Base-by-base conservation (phyloP, 2,329 filamentous ascomycete species). In the Microsporum canis region DNA sequence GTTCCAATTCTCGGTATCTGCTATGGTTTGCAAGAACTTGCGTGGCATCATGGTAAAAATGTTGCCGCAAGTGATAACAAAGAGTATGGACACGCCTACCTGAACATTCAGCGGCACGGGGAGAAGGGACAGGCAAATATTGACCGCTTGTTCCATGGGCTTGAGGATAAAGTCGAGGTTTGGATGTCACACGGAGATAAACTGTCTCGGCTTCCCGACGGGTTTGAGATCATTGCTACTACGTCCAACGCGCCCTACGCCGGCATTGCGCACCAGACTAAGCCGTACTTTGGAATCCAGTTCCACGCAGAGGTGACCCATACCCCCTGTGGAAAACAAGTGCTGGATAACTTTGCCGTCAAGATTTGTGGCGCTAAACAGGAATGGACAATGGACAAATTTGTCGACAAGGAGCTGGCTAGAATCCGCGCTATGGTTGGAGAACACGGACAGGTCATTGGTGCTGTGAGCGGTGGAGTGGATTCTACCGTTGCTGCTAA, bases 181-280 rank as follows among this genome's bases (percentile, higher is more conserved):
- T 92, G 84, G 81, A 96, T 96, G 91, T 88, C 84, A 66, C 92
- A 97, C 72, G 86, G 85, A 62, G 91, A 96, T 76, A 95, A 95
- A 79, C 82, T 97, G 8, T 81, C 81, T 43, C 77, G 81, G 60
- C 79, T 96, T 43, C 91, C 91, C 6, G 78, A 86, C 39, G 82
- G 80, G 45, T 96, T 95, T 71, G 76, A 82, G 63, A 84, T 81
- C 14, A 84, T 96, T 67, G 91, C 88, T 58, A 86, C 80, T 3
- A 92, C 90, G 1, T 71, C 78, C 58, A 95, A 94, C 76, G 85
- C 88, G 0, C 83, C 86, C 29, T 95, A 83, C 67, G 91, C 91
- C 8, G 89, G 84, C 62, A 95, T 78, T 61, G 76, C 74, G n/a
- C 76, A 75, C 68, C 84, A 87, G 57, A 66, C 65, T 23, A 72